Conservation (phyloP, 352 stramenopile genomes). For the Phytopythium sindhum region DNA sequence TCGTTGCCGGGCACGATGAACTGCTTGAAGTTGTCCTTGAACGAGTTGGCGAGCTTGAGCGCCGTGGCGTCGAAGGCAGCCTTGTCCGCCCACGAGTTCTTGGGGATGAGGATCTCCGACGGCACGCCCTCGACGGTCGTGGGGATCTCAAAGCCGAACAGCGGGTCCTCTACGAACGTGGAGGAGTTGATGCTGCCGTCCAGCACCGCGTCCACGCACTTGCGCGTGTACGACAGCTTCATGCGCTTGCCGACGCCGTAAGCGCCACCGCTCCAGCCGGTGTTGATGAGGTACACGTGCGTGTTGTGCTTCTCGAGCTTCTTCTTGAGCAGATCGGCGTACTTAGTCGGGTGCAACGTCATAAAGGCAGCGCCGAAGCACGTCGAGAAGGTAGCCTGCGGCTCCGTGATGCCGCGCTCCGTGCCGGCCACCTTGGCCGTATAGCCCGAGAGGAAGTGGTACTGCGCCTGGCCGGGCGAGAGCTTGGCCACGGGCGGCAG, state of each 20-base stretch:
- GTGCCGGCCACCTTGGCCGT: constrained; percentile 98
- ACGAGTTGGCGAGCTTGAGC: constrained; percentile 70
- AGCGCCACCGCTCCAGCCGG: constrained; percentile 93
- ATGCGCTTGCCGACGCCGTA: constrained; percentile 96
- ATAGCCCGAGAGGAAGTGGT: constrained; percentile 98
- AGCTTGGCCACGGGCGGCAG: constrained; percentile 96
- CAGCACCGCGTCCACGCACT: constrained; percentile 57
- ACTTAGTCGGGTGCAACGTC: constrained; percentile 95
- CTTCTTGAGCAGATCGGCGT: constrained; percentile 95
- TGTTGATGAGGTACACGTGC: constrained; percentile 97
- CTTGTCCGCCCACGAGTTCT: constrained; percentile 79
- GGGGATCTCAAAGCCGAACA: constrained; percentile 74
- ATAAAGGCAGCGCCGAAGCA: constrained; percentile 98
- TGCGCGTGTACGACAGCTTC: constrained; percentile 84
- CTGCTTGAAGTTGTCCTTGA: constrained; percentile 85
- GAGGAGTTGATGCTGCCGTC: constrained; percentile 57
- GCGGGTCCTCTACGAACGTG: constrained; percentile 62
- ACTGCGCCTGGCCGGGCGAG: constrained; percentile 94
- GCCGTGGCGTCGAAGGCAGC: constrained; percentile 70
- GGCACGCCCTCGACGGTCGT: constrained; percentile 60
- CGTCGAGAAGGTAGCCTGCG: constrained; percentile 93
- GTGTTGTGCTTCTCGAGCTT: constrained; percentile 96
- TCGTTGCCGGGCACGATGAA: constrained; percentile 79
- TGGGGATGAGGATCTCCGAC: constrained; percentile 71
- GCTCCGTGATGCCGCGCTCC: constrained; percentile 96